phyloP scores from a whole-genome alignment of 495 filamentous ascomycete species.

The Xylaria curta region DNA sequence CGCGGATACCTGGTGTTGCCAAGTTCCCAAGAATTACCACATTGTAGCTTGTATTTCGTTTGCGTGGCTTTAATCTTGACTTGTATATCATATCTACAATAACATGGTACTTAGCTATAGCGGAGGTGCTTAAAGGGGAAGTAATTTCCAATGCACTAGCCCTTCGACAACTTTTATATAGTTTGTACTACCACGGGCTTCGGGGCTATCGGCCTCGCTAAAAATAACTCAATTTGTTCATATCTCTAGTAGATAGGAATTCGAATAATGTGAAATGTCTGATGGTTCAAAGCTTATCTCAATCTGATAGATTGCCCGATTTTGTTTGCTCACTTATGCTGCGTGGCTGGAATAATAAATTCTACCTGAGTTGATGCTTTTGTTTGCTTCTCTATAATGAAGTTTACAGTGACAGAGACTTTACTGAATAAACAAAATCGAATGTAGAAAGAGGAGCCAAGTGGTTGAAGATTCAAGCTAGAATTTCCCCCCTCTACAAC shows the following conservation, averaged over 20 bases:
- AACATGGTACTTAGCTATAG: too few relatives aligned
- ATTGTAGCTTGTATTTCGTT: too few relatives aligned
- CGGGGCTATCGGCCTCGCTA: not conserved
- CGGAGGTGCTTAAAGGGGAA: too few relatives aligned
- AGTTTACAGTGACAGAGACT: not conserved
- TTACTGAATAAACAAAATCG: not conserved
- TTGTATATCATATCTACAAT: too few relatives aligned
- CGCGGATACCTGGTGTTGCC: too few relatives aligned
- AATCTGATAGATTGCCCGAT: not conserved
- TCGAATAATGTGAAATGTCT: not conserved
- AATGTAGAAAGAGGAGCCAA: not conserved
- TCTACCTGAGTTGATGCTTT: not conserved
- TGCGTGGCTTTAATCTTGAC: too few relatives aligned
- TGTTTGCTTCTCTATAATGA: not conserved
- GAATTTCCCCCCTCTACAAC: not conserved
- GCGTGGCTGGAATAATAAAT: not conserved
- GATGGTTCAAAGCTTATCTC: not conserved
- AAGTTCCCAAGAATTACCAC: too few relatives aligned
- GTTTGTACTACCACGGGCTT: not conserved
- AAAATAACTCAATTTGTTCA: not conserved
- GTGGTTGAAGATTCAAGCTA: too few relatives aligned
- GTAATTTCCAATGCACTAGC: not conserved
- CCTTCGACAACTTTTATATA: not conserved
- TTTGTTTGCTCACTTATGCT: not conserved
- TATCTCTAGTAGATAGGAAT: not conserved